A percentile compares a stretch with the other conserved stretches of the same genome.
Conservation (phyloP, 805 yeast species). For the Wickerhamiella parazyma region DNA sequence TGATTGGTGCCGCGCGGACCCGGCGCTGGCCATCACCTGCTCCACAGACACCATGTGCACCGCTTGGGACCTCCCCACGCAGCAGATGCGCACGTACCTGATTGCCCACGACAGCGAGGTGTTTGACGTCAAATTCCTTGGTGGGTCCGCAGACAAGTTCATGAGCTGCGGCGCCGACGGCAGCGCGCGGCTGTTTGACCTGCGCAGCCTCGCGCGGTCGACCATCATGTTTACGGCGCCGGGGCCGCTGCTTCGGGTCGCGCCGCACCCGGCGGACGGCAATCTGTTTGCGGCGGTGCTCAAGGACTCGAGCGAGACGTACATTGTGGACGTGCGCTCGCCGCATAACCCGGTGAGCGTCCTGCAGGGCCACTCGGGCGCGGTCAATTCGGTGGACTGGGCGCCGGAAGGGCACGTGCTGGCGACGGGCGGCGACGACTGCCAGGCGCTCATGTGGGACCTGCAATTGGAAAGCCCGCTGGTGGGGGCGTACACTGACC, state of each 20-base stretch:
- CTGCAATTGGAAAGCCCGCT: conserved; percentile 24
- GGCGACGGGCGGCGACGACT: conserved; percentile 58
- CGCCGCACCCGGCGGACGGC: conserved; percentile 66
- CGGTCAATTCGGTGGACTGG: conserved; percentile 70
- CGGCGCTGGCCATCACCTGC: conserved; percentile 61
- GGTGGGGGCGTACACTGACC: conserved; percentile 42
- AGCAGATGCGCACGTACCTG: conserved; percentile 74
- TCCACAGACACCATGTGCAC: conserved; percentile 96
- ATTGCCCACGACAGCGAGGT: conserved; percentile 96
- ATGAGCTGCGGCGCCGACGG: conserved; percentile 95
- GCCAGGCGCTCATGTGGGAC: conserved; percentile 52
- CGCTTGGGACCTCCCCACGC: conserved; percentile 70
- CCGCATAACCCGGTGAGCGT: conserved; percentile 73
- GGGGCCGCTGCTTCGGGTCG: conserved; percentile 55
- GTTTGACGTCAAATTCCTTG: conserved; percentile 75
- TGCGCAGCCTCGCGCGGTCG: conserved; percentile 79
- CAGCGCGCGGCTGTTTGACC: conserved; percentile 79
- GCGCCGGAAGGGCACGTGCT: conserved; percentile 46
- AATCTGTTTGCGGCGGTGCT: conserved; percentile 77
- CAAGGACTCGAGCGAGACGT: conserved; percentile 48
- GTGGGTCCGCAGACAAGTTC: conserved; percentile 61
- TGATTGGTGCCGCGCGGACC: conserved; percentile 75
- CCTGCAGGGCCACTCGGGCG: conserved; percentile 51
- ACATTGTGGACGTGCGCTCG: conserved; percentile 69
- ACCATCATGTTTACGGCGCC: conserved; percentile 85